These are phyloP conservation scores for Globisporangium nagaii DNA, from an alignment of 352 stramenopile species.

Conservation along the genomic window DNA sequence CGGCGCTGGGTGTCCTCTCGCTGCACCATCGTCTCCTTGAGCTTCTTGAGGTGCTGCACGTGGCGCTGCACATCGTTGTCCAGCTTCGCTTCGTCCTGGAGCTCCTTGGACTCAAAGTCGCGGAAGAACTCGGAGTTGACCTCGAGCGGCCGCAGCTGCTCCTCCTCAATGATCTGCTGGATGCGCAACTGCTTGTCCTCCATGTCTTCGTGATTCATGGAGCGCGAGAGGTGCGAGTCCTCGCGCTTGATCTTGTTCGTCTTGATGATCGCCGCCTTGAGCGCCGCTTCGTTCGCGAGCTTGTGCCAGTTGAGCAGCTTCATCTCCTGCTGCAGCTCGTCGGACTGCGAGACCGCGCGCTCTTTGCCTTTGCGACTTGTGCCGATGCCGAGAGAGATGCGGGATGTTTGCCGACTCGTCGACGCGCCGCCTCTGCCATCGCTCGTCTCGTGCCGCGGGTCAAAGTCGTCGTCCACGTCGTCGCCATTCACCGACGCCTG, in stretches of 20 bases:
- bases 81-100: slow-evolving; percentile 53
- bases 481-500: slow-evolving; percentile 1
- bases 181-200: slow-evolving; percentile 85
- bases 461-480: neutral
- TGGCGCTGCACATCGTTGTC: slow-evolving; percentile 87
- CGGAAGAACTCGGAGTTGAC: slow-evolving; percentile 86
- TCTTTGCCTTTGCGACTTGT: slow-evolving; percentile 9
- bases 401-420: slow-evolving; percentile 3
- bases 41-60: slow-evolving; percentile 76
- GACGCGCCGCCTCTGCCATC: neutral
- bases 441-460: slow-evolving; percentile 12
- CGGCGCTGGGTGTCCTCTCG: slow-evolving; percentile 58
- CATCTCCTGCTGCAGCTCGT: slow-evolving; percentile 90
- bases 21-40: slow-evolving; percentile 64
- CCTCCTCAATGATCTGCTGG: slow-evolving; percentile 90
- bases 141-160: slow-evolving; percentile 88
- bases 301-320: slow-evolving; percentile 95
- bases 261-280: slow-evolving; percentile 90
- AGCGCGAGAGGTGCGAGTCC: slow-evolving; percentile 45
- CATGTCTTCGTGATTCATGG: slow-evolving; percentile 45
- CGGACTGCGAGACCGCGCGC: slow-evolving; percentile 39
- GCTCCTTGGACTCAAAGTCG: slow-evolving; percentile 75
- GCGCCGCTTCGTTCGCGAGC: slow-evolving; percentile 89
- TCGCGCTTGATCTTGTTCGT: slow-evolving; percentile 82
- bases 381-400: neutral